Evolutionary conservation across 2,329 filamentous ascomycete genomes (phyloP), one percentile per base, ranked within the genome.

Genomic region (Tolypocladium amazonense): DNA sequence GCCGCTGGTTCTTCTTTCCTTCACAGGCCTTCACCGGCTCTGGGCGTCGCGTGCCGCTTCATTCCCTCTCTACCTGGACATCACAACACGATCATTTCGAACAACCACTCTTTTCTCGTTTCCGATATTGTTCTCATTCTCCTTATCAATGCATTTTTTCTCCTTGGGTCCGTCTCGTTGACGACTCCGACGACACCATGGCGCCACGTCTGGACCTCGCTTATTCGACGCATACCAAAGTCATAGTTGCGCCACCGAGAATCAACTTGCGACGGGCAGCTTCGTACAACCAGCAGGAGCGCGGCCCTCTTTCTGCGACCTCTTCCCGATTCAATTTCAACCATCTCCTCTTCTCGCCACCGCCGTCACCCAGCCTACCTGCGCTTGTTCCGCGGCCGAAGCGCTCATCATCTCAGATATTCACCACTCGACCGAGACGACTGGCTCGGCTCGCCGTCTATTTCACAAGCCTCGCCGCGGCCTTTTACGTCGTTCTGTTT

Each of bases 321-420:
- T 87, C 80, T 39, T 85, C 84, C 23, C 77, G 83, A 55, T 87
- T 87, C 72, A 84, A 76, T 71, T 86, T 88, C 73, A 86, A 86
- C 67, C 84, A 89, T 63, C 79, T 89, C 45, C 76, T 87, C 65
- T 86, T 84, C 71, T 86, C 83, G 33, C 80, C 80, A 1, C 89
- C 88, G 33, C 87, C 88, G 4, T 93, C 87, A 2, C 88, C 88
- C 2, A 83, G 84, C 63, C 81, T 92, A 56, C 89, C 88, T 15
- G 85, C 84, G 18, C 79, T 89, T 58, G 77, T 88, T 41, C 85
- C 85, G 18, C 81, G 86, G 62, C 83, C 84, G 68, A 82, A 86
- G 68, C 86, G 87, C 72, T 81, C 84, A 56, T 77, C 79, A 25
- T 75, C 77, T 52, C 76, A 81, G n/a, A 66, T 70, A 23, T 62